phyloP scores from a whole-genome alignment of 176 grass and related monocot species.

The Triticum turgidum region DNA sequence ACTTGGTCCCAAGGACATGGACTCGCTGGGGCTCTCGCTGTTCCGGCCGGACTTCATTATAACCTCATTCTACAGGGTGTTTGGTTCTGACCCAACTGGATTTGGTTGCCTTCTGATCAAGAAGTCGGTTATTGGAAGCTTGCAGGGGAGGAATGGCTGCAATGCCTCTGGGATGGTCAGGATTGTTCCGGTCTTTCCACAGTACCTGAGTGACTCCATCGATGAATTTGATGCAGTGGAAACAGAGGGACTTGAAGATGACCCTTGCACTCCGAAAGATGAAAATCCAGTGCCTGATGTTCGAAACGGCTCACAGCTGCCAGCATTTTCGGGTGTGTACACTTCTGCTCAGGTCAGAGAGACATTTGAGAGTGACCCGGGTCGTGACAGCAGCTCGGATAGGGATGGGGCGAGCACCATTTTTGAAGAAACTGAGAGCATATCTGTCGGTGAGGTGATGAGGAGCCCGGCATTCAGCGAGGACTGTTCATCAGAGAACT shows the following conservation, averaged over 20 bases:
- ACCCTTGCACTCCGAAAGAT: slow-evolving; percentile 49
- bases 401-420: slow-evolving; percentile 91
- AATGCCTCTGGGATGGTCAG: slow-evolving; percentile 89
- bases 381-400: slow-evolving; percentile 85
- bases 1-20: slow-evolving; percentile 98
- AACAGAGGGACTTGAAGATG: slow-evolving; percentile 70
- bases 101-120: slow-evolving; percentile 99
- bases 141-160: slow-evolving; percentile 88
- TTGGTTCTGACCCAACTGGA: slow-evolving; percentile 90
- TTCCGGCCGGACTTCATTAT: slow-evolving; percentile 97
- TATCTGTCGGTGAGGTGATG: slow-evolving; percentile 92
- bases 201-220: slow-evolving; percentile 91
- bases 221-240: slow-evolving; percentile 80
- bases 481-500: slow-evolving; percentile 80
- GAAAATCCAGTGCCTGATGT: slow-evolving; percentile 40
- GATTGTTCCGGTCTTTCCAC: slow-evolving; percentile 92
- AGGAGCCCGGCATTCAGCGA: slow-evolving; percentile 84
- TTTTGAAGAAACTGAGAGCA: slow-evolving; percentile 93
- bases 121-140: slow-evolving; percentile 90
- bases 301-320: slow-evolving; percentile 58
- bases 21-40: slow-evolving; percentile 90
- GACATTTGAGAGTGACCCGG: slow-evolving; percentile 78
- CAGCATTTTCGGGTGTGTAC: slow-evolving; percentile 95
- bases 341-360: slow-evolving; percentile 95
- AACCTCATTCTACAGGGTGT: slow-evolving; percentile 94